Conservation (phyloP, 2,329 filamentous ascomycete genomes). For the Colletotrichum nymphaeae region DNA sequence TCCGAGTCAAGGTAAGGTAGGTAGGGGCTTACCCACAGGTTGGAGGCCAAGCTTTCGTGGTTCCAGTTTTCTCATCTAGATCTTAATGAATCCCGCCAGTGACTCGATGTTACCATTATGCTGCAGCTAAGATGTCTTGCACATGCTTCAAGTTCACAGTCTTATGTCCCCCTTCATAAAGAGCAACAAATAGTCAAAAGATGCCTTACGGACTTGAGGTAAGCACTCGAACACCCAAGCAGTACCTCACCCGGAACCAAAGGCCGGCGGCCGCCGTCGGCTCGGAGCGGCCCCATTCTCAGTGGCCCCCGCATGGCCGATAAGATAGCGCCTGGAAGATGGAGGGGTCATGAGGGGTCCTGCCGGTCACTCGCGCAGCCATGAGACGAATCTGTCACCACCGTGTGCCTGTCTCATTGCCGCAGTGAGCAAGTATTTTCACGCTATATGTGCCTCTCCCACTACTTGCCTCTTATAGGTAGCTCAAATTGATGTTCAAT, state of each 20-base stretch:
- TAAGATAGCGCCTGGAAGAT: conserved; percentile 1
- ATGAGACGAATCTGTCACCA: neutral
- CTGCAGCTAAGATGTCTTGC: too few species aligned
- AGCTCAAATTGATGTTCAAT: neutral
- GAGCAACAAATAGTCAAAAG: too few species aligned
- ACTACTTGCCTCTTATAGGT: neutral
- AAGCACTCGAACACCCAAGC: neutral
- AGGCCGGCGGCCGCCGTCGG: conserved; percentile 34
- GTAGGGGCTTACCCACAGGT: neutral
- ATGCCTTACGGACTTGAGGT: too few species aligned
- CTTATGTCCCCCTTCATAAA: too few species aligned
- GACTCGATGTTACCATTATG: neutral
- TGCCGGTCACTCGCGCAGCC: neutral
- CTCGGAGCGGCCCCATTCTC: conserved; percentile 7
- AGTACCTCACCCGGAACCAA: neutral
- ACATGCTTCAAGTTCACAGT: too few species aligned
- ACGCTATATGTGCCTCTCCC: neutral
- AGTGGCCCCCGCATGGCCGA: neutral
- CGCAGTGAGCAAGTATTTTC: neutral
- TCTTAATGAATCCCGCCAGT: neutral
- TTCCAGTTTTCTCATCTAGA: neutral
- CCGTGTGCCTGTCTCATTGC: neutral
- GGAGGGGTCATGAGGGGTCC: conserved; percentile 11
- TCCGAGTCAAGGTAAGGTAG: too few species aligned
- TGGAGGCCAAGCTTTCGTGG: neutral